Percentiles rank a stretch among this genome's conserved stretches.
These are phyloP conservation scores for Aethionema arabicum DNA, from an alignment of 345 rosid species.

Conservation along the genomic window DNA sequence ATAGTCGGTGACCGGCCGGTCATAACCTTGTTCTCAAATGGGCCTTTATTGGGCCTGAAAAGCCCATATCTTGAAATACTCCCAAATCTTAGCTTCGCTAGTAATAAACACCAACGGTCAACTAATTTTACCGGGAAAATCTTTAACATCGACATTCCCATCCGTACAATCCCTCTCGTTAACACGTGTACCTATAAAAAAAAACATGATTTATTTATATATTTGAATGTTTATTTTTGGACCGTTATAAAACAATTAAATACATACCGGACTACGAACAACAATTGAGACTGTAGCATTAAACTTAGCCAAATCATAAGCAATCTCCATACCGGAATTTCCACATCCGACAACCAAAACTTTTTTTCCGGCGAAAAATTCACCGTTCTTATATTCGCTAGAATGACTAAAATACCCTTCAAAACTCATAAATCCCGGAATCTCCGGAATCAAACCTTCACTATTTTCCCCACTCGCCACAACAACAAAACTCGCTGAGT, in stretches of 20 bases:
- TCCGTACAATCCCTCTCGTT: conserved; percentile 35
- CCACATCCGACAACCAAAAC: conserved; percentile 68
- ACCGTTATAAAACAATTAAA: neutral
- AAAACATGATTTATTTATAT: neutral
- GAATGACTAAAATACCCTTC: conserved; percentile 51
- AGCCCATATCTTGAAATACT: conserved; percentile 44
- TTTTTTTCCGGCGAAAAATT: conserved; percentile 29
- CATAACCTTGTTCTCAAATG: conserved; percentile 36
- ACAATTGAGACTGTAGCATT: conserved; percentile 47
- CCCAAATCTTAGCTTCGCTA: conserved; percentile 29
- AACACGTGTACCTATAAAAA: conserved; percentile 39
- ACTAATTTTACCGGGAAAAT: conserved; percentile 32
- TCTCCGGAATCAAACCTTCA: conserved; percentile 39
- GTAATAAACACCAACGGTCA: conserved; percentile 32
- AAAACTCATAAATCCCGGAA: conserved; percentile 41
- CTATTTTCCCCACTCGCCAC: conserved; percentile 54
- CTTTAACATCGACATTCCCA: conserved; percentile 35
- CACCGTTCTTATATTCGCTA: conserved; percentile 39
- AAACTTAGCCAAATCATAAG: conserved; percentile 43
- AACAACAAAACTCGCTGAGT: conserved; percentile 43
- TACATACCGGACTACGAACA: conserved; percentile 43
- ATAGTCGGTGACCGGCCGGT: conserved; percentile 53
- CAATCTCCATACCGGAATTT: conserved; percentile 69
- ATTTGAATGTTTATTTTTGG: neutral
- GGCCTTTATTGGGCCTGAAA: conserved; percentile 42